Base-by-base conservation (phyloP, 2,329 filamentous ascomycete species). In the Lecanosticta acicola region DNA sequence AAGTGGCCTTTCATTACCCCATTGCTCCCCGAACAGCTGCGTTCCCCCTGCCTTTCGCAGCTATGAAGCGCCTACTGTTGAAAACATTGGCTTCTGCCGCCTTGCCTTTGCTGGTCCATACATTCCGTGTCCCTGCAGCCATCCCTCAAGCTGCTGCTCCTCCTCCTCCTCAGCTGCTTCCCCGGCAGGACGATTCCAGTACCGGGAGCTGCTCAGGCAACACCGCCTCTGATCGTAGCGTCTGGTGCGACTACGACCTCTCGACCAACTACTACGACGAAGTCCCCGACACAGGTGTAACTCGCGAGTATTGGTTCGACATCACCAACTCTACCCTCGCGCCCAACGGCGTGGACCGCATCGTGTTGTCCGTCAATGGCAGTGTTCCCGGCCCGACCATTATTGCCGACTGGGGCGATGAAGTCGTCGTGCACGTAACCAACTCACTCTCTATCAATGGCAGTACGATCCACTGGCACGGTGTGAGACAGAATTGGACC, bases 391-490 rank as follows among this genome's bases (percentile, higher is more conserved):
- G 72, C 7, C 72, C 73, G 4, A 68, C 70, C 37, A 68, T 73
- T 36, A 64, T 63, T 11, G 71, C 68, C 3, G 61, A 68, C 40
- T 68, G 69, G 68, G 69, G 69, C 18, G 59, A 61, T 38, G 52
- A 36, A 3, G 45, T 61, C 3, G 35, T 40, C 10, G 48, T 59
- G 8, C 49, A 51, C 41, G 62, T 69, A 3, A 67, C 65, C 20
- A 60, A 71, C 39, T 65, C 57, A 14, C 61, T 72, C 1, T 32
- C 41, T 5, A 55, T 63, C 20, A 75, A 76, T 45, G 74, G 73
- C 32, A 76, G 72, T 9, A 61, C 69, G 5, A 66, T 77, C 26
- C 74, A 76, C 53, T 77, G 70, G 67, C 74, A 77, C 48, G 74
- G 43, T 41, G 17, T 76, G 8, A 59, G 73, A 19, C 70, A 70